phyloP scores from a whole-genome alignment of 1,284 basidiomycete species.

The Heterobasidion parviporum region DNA sequence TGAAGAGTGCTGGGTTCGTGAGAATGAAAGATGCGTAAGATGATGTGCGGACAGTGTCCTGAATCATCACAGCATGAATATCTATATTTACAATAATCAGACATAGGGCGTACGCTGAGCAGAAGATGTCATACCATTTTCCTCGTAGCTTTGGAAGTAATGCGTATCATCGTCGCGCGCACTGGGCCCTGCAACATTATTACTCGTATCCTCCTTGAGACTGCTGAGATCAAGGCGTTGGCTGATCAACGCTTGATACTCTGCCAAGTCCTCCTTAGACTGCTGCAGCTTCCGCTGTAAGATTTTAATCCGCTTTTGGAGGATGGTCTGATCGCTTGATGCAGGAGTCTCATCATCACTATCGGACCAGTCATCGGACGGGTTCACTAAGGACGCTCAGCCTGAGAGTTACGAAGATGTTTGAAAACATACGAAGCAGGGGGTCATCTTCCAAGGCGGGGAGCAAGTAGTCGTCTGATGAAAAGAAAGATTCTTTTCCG shows the following conservation, averaged over 20 bases:
- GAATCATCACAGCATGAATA: constrained; percentile 74
- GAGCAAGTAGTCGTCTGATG: constrained; percentile 69
- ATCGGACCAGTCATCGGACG: constrained; percentile 71
- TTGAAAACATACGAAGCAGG: constrained; percentile 62
- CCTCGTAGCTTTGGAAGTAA: constrained; percentile 93
- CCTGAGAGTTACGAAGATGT: constrained; percentile 1
- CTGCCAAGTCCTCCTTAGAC: constrained; percentile 44
- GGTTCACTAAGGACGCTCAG: constrained; percentile 35
- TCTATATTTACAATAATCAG: constrained; percentile 30
- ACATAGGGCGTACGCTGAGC: not conserved
- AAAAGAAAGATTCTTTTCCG: constrained; percentile 55
- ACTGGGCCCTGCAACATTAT: constrained; percentile 20
- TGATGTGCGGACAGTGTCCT: constrained; percentile 88
- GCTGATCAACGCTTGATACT: constrained; percentile 50
- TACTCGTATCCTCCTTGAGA: constrained; percentile 33
- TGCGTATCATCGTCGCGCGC: constrained; percentile 81
- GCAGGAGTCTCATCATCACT: constrained; percentile 38
- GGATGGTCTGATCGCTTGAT: constrained; percentile 24
- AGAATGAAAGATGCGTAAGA: constrained; percentile 91
- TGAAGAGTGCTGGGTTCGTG: constrained; percentile 78
- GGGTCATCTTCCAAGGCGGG: constrained; percentile 82
- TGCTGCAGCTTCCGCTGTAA: constrained; percentile 47
- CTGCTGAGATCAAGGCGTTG: constrained; percentile 39
- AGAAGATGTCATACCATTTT: constrained; percentile 57
- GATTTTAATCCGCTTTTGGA: constrained; percentile 36